phyloP scores from a whole-genome alignment of 2,329 filamentous ascomycete genomes.

The Diaporthe sp. region DNA sequence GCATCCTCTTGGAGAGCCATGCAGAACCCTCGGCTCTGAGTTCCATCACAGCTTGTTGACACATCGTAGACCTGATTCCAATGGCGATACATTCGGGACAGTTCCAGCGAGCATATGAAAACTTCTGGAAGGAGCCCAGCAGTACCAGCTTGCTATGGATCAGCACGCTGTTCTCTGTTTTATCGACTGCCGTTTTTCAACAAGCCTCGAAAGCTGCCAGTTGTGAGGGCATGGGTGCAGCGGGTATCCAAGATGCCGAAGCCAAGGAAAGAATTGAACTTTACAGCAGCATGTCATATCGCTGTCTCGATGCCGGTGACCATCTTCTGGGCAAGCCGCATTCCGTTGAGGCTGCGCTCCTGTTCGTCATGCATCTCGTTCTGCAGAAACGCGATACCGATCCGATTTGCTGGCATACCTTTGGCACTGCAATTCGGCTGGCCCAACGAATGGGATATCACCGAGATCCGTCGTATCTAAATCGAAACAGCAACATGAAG shows the following conservation, averaged over 20 bases:
- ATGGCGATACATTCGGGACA: constrained; percentile 56
- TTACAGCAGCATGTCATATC: constrained; percentile 54
- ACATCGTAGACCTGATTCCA: constrained; percentile 45
- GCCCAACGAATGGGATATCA: constrained; percentile 67
- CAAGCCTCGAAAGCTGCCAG: constrained; percentile 47
- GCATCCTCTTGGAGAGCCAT: neutral
- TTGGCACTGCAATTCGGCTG: constrained; percentile 60
- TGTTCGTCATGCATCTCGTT: constrained; percentile 58
- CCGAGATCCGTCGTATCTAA: constrained; percentile 58
- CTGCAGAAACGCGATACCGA: constrained; percentile 57
- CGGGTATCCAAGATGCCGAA: constrained; percentile 41
- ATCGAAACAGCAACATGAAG: constrained; percentile 43
- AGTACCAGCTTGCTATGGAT: constrained; percentile 61
- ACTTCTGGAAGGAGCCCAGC: constrained; percentile 58
- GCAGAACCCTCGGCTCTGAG: neutral
- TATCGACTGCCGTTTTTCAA: constrained; percentile 56
- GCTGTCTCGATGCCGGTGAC: constrained; percentile 62
- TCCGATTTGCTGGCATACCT: constrained; percentile 59
- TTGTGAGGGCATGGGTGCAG: constrained; percentile 41
- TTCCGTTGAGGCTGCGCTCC: constrained; percentile 63
- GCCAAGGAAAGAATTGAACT: constrained; percentile 42
- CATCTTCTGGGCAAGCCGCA: constrained; percentile 60
- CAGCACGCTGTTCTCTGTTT: constrained; percentile 62
- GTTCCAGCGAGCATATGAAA: constrained; percentile 62
- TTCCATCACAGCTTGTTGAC: neutral